Evolutionary conservation across 805 yeast genomes (phyloP), one percentile per base, ranked within the genome.

Genomic region (Candida xyloterini): DNA sequence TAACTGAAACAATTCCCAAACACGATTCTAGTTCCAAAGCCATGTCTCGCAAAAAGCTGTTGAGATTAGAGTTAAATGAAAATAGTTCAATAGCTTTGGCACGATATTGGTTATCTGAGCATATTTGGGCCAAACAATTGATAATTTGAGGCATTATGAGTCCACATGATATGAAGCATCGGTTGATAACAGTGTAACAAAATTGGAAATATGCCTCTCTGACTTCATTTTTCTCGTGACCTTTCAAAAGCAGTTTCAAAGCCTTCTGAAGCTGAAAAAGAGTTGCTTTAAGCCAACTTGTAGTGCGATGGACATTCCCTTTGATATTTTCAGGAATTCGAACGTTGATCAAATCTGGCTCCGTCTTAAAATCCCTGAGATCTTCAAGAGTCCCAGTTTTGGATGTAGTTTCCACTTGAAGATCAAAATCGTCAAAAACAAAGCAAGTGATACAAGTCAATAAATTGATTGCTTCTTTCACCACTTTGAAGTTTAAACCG

Each of bases 201-300:
- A 74, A 56, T 2, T 45, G 44, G 15, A 60, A 52, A 10, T 73
- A 35, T 1, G 61, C 47, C 14, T 49, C 42, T 33, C 59, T 56
- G 5, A 71, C 71, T 36, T 23, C 25, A 7, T 4, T 23, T 11
- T 66, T 62, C 1, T 54, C 51, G 5, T 52, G 29, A 10, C 42
- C 33, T 14, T 47, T 50, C 11, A 55, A 29, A 16, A 73, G 57
- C 2, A 65, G 49, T 16, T 62, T 56, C 5, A 81, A 42, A 0
- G 81, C 76, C 13, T 68, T 56, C 33, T 63, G 62, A 3, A 79
- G 62, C 50, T 81, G 85, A 13, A 57, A 50, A 4, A 73, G 58
- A 0, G 84, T 77, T 0, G 73, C 79, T 10, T 55, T 63, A n/a
- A 78, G 53, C 87, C 87, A 80, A 11, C 70, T 49, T 6, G 63